phyloP scores from a whole-genome alignment of 2,329 filamentous ascomycete species.

The Fusarium dlaminii region DNA sequence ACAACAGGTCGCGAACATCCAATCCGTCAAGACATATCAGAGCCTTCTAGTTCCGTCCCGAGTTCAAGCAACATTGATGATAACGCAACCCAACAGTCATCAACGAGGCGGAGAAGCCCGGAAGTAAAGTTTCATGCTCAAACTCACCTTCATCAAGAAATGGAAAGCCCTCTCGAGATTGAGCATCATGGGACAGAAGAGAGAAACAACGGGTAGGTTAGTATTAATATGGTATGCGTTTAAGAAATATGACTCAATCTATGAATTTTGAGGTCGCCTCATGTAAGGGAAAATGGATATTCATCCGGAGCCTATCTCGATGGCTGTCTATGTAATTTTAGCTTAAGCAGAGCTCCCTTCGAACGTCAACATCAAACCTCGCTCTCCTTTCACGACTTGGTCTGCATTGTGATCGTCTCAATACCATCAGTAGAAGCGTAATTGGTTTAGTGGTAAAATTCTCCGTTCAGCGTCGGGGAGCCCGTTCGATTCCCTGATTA shows the following conservation, averaged over 20 bases:
- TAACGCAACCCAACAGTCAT: neutral
- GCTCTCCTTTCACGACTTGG: rapidly evolving
- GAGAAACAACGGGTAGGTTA: neutral
- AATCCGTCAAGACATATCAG: constrained; percentile 16
- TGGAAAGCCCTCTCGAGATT: neutral
- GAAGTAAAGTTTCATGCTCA: neutral
- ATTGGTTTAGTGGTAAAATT: neutral
- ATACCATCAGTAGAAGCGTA: neutral
- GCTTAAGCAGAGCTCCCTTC: neutral
- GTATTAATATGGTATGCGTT: neutral
- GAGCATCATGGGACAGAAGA: neutral
- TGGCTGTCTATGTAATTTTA: neutral
- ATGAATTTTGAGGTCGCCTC: too few relatives aligned
- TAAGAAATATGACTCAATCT: too few relatives aligned
- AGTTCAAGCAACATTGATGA: constrained; percentile 25
- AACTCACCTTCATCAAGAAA: constrained; percentile 8
- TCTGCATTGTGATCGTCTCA: rapidly evolving
- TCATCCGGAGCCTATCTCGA: neutral
- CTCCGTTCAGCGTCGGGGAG: neutral
- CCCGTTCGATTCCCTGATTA: neutral
- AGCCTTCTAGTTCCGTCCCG: constrained; percentile 19
- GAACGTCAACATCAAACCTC: neutral
- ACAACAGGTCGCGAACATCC: constrained; percentile 30
- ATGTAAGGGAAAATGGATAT: neutral
- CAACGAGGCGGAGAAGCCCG: neutral